Evolutionary conservation across 768 basidiomycete genomes (phyloP), one percentile per base, ranked within the genome.

Genomic region (Panus rudis): DNA sequence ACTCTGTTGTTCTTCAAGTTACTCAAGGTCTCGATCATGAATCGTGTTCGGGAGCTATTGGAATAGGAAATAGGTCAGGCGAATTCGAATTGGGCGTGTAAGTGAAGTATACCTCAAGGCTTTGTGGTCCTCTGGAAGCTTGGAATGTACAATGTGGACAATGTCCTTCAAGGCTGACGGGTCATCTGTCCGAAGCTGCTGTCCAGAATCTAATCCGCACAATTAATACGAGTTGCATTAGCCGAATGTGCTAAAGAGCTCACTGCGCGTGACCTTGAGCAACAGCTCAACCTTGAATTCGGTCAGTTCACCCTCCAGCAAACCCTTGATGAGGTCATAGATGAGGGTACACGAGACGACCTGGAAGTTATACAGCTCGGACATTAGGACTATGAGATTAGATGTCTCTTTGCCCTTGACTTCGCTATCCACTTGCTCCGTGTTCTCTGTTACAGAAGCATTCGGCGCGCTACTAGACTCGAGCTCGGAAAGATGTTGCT

Each of bases 301-400:
- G 0, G 73, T 70, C 41, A 94, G 63, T 2, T 77, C 68, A 4
- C 66, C 66, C 1, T 73, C 65, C 37, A 98, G 68, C 35, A 98
- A 72, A 12, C 72, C 69, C 6, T 86, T 80, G 50, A 98, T 82
- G 37, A 97, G 61, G 57, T 97, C 96, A 63, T 92, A 98, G 37
- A 97, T 66, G n/a, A 98, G 71, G 10, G 84, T 66, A 44, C 81
- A 90, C 3, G 89, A 89, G 41, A 98, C 76, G 19, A 97, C 89
- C 64, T 92, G 88, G 58, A 97, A 92, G 59, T 97, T 97, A 69
- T 97, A 98, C 16, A 99, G 67, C 58, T 97, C 92, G 2, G 91
- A 87, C 17, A 97, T 64, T 19, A 98, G 74, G 1, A 89, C 78
- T 31, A 94, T 73, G 25, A 99, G 65, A 59, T 99, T 98, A 8